Conservation (phyloP, 2,329 filamentous ascomycete species). For the Neofusicoccum laricinum region DNA sequence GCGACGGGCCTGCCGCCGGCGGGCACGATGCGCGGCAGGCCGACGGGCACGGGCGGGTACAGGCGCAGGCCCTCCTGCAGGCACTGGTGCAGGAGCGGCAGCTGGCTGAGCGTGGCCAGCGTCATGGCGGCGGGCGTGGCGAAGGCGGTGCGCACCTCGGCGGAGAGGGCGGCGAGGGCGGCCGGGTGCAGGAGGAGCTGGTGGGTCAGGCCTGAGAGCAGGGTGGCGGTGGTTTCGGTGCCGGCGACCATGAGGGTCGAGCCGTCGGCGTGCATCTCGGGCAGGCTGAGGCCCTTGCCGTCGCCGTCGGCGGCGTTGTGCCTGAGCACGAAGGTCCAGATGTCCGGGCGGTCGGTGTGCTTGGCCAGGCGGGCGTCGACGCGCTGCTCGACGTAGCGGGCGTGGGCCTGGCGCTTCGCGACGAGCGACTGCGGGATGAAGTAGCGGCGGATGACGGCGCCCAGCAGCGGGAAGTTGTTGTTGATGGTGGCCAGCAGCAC, state of each 20-base stretch:
- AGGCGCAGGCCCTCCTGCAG: conserved; percentile 42
- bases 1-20: conserved; percentile 35
- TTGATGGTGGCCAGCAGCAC: background rate
- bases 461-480: background rate
- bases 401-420: background rate
- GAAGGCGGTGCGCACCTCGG: conserved; percentile 30
- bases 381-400: background rate
- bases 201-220: conserved; percentile 39
- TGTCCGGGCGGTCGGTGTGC: conserved; percentile 24
- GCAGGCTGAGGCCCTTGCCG: conserved; percentile 23
- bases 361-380: conserved; percentile 26
- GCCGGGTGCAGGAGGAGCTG: conserved; percentile 28
- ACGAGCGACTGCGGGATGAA: background rate
- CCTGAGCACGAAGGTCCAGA: conserved; percentile 39
- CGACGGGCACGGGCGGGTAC: conserved; percentile 41
- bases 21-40: conserved; percentile 34
- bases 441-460: background rate
- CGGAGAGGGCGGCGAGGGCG: conserved; percentile 25
- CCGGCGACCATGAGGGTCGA: conserved; percentile 42
- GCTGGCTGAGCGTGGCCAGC: conserved; percentile 26
- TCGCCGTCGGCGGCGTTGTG: conserved; percentile 26
- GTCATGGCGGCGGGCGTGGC: conserved; percentile 31
- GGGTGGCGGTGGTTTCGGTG: conserved; percentile 45
- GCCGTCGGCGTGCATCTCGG: conserved; percentile 40
- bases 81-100: conserved; percentile 39